Percentiles rank a stretch among this genome's conserved stretches.
Conservation (phyloP, 768 basidiomycete species). For the Termitomyces sp. region DNA sequence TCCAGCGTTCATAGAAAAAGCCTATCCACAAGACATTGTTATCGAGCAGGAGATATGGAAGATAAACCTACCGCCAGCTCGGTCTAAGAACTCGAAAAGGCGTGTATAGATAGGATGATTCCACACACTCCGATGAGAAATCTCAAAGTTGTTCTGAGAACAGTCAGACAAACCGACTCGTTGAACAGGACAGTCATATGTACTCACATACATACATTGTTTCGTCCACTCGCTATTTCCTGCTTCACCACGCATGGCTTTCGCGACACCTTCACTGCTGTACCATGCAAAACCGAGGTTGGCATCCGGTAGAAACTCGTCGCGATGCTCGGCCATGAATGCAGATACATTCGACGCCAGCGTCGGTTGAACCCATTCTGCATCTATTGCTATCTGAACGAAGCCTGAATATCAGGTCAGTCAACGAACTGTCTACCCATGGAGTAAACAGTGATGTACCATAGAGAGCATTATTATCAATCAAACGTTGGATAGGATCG, state of each 20-base stretch:
- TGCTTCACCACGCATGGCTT: conserved; percentile 20
- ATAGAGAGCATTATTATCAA: conserved; percentile 19
- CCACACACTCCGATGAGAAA: conserved; percentile 24
- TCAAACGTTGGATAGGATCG: conserved; percentile 20
- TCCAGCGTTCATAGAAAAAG: conserved; percentile 26
- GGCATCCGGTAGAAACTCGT: conserved; percentile 15
- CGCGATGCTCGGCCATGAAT: conserved; percentile 11
- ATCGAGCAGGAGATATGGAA: neutral
- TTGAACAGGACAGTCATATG: neutral
- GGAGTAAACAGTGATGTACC: conserved; percentile 10
- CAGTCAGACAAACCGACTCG: neutral
- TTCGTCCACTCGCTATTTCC: conserved; percentile 21
- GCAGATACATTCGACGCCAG: conserved; percentile 23
- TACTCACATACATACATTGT: conserved; percentile 24
- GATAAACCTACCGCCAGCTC: conserved; percentile 15
- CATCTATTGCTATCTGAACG: conserved; percentile 22
- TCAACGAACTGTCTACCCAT: neutral
- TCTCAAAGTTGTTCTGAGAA: conserved; percentile 24
- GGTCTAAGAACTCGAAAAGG: conserved; percentile 21
- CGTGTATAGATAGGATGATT: conserved; percentile 18
- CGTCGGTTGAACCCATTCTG: conserved; percentile 21
- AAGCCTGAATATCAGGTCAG: conserved; percentile 14
- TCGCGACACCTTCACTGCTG: conserved; percentile 13
- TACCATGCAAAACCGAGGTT: conserved; percentile 22
- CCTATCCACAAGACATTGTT: conserved; percentile 7